Evolutionary conservation across 1,139 yeast species (phyloP).

Genomic region (Candida labiduridarum): DNA sequence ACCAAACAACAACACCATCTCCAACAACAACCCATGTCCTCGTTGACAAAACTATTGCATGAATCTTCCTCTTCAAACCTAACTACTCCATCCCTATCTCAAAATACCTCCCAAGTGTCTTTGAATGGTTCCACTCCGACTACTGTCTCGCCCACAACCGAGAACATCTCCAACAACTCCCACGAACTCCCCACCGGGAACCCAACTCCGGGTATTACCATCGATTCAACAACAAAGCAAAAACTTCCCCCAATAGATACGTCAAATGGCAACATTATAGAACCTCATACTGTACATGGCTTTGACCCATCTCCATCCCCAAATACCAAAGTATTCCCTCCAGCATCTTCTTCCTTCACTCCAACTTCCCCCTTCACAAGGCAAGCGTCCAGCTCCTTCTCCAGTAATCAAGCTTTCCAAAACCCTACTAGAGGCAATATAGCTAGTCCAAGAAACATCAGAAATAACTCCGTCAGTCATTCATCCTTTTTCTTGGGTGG

Average conservation of each 20-base stretch:
- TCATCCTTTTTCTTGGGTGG: slow-evolving; percentile 41
- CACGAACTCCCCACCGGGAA: slow-evolving; percentile 1
- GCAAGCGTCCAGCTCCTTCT: slow-evolving; percentile 14
- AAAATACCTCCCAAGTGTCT: slow-evolving; percentile 22
- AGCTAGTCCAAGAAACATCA: slow-evolving; percentile 43
- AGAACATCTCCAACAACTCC: slow-evolving; percentile 8
- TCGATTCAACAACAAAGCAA: slow-evolving; percentile 3
- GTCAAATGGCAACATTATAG: not conserved
- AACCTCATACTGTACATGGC: slow-evolving; percentile 21
- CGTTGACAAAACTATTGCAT: slow-evolving; percentile 46
- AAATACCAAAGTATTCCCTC: slow-evolving; percentile 11
- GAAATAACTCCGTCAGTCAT: slow-evolving; percentile 49
- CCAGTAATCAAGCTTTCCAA: slow-evolving; percentile 15
- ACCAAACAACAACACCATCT: slow-evolving; percentile 11
- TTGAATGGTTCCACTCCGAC: slow-evolving; percentile 1
- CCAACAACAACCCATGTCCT: slow-evolving; percentile 29
- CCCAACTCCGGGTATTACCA: not conserved
- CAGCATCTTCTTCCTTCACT: slow-evolving; percentile 14
- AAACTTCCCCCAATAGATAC: slow-evolving; percentile 8
- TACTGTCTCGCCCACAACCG: slow-evolving; percentile 1
- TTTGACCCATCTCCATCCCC: slow-evolving; percentile 19
- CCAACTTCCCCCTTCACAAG: slow-evolving; percentile 22
- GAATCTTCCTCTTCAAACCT: slow-evolving; percentile 29
- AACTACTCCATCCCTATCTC: slow-evolving; percentile 28
- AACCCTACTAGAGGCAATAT: slow-evolving; percentile 14